A percentile compares a stretch with the other conserved stretches of the same genome.
Evolutionary conservation across 495 filamentous ascomycete genomes (phyloP).

Genomic region (Physcia stellaris): DNA sequence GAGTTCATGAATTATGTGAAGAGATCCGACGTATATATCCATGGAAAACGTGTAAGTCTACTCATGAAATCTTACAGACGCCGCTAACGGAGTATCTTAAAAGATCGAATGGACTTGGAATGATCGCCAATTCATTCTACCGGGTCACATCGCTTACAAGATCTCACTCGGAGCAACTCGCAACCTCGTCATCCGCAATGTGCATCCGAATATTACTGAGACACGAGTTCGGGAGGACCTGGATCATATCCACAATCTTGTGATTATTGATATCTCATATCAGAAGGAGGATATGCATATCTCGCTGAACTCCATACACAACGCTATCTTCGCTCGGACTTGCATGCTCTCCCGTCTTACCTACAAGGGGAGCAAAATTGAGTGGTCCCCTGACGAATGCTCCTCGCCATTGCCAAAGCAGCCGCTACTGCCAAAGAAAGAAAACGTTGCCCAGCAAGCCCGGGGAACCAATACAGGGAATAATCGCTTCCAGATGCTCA

Average conservation of each 20-base stretch:
- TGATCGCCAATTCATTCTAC: constrained; percentile 58
- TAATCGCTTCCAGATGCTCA: constrained; percentile 56
- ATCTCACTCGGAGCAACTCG: constrained; percentile 61
- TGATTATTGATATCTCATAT: constrained; percentile 54
- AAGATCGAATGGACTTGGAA: constrained; percentile 61
- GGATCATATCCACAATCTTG: constrained; percentile 70
- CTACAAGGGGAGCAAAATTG: constrained; percentile 65
- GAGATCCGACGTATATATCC: constrained; percentile 54
- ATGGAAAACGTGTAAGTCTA: constrained; percentile 48
- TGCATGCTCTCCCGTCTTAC: constrained; percentile 64
- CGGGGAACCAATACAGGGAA: constrained; percentile 24
- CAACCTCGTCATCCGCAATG: constrained; percentile 54
- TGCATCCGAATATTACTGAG: constrained; percentile 45
- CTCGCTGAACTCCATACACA: constrained; percentile 65
- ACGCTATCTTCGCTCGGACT: constrained; percentile 57
- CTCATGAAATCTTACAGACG: background rate
- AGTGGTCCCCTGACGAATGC: constrained; percentile 66
- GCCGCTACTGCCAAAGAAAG: constrained; percentile 19
- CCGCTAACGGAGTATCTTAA: constrained; percentile 8
- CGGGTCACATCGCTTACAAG: constrained; percentile 50
- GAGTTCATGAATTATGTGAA: constrained; percentile 52
- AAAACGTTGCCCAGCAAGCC: constrained; percentile 16
- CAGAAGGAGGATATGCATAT: constrained; percentile 44
- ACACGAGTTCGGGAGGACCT: constrained; percentile 54
- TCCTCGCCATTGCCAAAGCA: constrained; percentile 39